These are phyloP conservation scores for Phytophthora cajani DNA, from an alignment of 352 stramenopile species.

Conservation along the genomic window DNA sequence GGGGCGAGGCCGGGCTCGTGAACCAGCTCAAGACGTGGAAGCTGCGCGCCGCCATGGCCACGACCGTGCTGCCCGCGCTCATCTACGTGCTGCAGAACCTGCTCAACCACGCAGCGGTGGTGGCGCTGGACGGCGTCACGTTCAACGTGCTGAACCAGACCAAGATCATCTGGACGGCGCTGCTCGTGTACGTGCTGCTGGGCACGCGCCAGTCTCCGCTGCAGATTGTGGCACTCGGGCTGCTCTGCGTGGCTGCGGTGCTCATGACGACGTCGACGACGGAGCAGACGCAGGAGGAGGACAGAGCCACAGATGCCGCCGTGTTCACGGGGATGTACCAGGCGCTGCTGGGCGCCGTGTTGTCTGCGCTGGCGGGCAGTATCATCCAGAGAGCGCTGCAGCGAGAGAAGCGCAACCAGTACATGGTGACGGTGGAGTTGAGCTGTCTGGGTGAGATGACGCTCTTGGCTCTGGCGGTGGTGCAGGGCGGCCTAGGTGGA, in stretches of 20 bases:
- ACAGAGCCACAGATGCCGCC: conserved; percentile 40
- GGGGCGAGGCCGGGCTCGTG: conserved; percentile 40
- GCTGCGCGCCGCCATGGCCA: conserved; percentile 59
- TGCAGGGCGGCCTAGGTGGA: conserved; percentile 55
- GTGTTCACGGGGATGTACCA: conserved; percentile 79
- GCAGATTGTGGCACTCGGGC: conserved; percentile 72
- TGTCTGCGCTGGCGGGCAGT: conserved; percentile 75
- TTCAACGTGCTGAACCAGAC: conserved; percentile 91
- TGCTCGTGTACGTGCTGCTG: conserved; percentile 84
- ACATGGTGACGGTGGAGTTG: conserved; percentile 85
- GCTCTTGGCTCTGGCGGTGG: conserved; percentile 58
- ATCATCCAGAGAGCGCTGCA: conserved; percentile 84
- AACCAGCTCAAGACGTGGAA: conserved; percentile 75
- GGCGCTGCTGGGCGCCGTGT: conserved; percentile 70
- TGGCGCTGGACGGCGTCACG: conserved; percentile 80
- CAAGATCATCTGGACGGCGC: conserved; percentile 89
- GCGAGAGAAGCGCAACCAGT: conserved; percentile 71
- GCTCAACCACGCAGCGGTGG: conserved; percentile 79
- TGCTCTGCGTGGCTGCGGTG: conserved; percentile 76
- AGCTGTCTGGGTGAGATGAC: conserved; percentile 73
- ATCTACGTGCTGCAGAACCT: conserved; percentile 89
- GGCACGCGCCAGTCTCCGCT: conserved; percentile 70
- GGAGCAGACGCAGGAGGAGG: conserved; percentile 6
- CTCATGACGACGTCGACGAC: conserved; percentile 67
- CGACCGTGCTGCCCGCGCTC: conserved; percentile 70